Base-by-base conservation (phyloP, 1,284 basidiomycete species). In the Kwoniella shivajii region DNA sequence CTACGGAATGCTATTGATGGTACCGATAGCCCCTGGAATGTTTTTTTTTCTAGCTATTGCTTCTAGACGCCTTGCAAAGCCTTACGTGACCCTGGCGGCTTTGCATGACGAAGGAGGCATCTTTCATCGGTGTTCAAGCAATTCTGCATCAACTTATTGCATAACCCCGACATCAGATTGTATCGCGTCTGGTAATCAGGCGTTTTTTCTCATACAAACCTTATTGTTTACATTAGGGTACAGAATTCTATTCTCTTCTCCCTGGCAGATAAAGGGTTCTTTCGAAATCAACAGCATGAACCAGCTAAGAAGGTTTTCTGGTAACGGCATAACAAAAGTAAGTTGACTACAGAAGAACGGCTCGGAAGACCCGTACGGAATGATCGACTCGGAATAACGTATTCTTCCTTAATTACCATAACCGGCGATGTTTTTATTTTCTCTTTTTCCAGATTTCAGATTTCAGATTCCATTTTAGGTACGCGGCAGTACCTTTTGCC, bases 371-470 rank as follows among this genome's bases (percentile, higher is more conserved):
- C n/a, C 10, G 37, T 13, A 38, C n/a, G 37, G 37, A 38, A 7
- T 31, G 45, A 47, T 47, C 33, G 45, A 47, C 45, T n/a, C 45
- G 45, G 45, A 31, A 26, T 47, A 34, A 47, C 45, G 45, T 34
- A 34, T 34, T 47, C 20, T 11, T 18, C 2, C 14, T 47, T 9
- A 26, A 47, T 47, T 47, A 30, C 45, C 45, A 16, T 34, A 47
- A 47, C 45, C 45, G 45, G 45, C 45, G 45, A 33, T 47, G 45
- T n/a, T n/a, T n/a, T n/a, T n/a, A n/a, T n/a, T n/a, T n/a, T n/a
- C n/a, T n/a, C n/a, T n/a, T n/a, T n/a, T n/a, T n/a, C n/a, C n/a
- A n/a, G n/a, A n/a, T n/a, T n/a, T n/a, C n/a, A n/a, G n/a, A n/a
- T n/a, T n/a, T n/a, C n/a, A n/a, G n/a, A n/a, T n/a, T n/a, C n/a